A percentile compares a stretch with the other conserved stretches of the same genome.
These are phyloP conservation scores for Daedalea quercina DNA, from an alignment of 768 basidiomycete genomes.

Conservation along the genomic window DNA sequence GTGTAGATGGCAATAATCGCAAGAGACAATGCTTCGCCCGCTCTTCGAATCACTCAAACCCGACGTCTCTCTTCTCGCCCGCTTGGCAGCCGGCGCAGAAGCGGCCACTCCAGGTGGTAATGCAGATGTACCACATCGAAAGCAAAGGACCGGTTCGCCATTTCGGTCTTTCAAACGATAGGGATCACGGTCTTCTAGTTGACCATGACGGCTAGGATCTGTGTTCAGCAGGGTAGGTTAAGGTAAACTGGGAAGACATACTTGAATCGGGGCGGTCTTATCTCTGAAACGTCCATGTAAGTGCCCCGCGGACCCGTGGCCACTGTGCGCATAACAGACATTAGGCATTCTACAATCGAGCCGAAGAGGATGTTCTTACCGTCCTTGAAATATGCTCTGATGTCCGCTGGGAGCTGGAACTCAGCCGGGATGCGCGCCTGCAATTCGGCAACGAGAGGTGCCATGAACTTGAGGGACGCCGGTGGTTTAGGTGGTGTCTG, in stretches of 20 bases:
- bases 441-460: slow-evolving; percentile 64
- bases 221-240: not conserved
- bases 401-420: slow-evolving; percentile 82
- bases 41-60: slow-evolving; percentile 39
- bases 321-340: slow-evolving; percentile 58
- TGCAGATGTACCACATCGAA: slow-evolving; percentile 80
- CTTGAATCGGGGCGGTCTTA: slow-evolving; percentile 79
- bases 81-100: slow-evolving; percentile 46
- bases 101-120: slow-evolving; percentile 50
- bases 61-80: slow-evolving; percentile 41
- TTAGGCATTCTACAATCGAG: not conserved
- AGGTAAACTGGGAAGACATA: slow-evolving; percentile 32
- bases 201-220: slow-evolving; percentile 65
- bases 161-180: slow-evolving; percentile 82
- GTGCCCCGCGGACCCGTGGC: slow-evolving; percentile 70
- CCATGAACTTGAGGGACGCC: slow-evolving; percentile 48
- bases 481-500: slow-evolving; percentile 69
- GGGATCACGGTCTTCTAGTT: slow-evolving; percentile 87
- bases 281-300: slow-evolving; percentile 75
- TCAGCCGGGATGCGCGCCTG: slow-evolving; percentile 68
- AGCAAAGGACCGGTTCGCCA: slow-evolving; percentile 81
- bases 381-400: slow-evolving; percentile 79
- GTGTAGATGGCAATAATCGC: slow-evolving; percentile 90
- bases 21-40: slow-evolving; percentile 79
- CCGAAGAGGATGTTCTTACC: slow-evolving; percentile 38